These are phyloP conservation scores for Colletotrichum gigasporum DNA, from an alignment of 2,329 filamentous ascomycete genomes.

Conservation along the genomic window DNA sequence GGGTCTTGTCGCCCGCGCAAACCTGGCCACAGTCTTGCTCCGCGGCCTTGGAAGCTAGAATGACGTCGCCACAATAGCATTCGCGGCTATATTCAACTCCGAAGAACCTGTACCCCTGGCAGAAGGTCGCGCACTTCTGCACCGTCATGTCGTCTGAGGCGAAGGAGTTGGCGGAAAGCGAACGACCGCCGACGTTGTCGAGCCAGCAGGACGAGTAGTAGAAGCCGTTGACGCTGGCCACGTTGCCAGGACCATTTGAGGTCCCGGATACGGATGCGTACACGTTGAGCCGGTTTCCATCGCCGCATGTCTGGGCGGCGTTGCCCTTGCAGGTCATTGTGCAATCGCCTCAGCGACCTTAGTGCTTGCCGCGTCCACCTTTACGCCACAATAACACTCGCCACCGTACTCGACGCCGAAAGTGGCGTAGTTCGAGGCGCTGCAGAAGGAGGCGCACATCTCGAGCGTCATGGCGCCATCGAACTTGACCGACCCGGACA, in stretches of 20 bases:
- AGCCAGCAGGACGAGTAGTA: not conserved
- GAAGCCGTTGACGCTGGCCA: not conserved
- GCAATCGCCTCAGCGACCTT: conserved; percentile 41
- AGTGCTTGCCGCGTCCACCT: conserved; percentile 39
- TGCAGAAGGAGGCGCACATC: conserved; percentile 43
- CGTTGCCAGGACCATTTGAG: too few relatives aligned
- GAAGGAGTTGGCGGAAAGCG: not conserved
- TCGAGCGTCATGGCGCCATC: conserved; percentile 49
- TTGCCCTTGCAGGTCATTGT: conserved; percentile 44
- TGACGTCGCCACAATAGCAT: too few relatives aligned
- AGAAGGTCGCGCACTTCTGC: too few relatives aligned
- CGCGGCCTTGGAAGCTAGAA: too few relatives aligned
- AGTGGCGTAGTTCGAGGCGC: conserved; percentile 46
- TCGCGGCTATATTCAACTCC: too few relatives aligned
- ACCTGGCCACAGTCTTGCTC: too few relatives aligned
- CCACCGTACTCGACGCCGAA: conserved; percentile 51
- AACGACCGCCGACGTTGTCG: not conserved
- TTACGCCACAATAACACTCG: conserved; percentile 50
- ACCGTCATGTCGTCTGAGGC: too few relatives aligned
- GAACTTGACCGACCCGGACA: conserved; percentile 49
- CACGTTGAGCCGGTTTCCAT: too few relatives aligned
- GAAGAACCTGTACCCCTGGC: too few relatives aligned
- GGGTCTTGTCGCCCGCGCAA: too few relatives aligned
- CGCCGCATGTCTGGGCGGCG: too few relatives aligned
- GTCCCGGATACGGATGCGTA: too few relatives aligned